phyloP scores from a whole-genome alignment of 2,329 filamentous ascomycete species.

The Coniella lustricola region DNA sequence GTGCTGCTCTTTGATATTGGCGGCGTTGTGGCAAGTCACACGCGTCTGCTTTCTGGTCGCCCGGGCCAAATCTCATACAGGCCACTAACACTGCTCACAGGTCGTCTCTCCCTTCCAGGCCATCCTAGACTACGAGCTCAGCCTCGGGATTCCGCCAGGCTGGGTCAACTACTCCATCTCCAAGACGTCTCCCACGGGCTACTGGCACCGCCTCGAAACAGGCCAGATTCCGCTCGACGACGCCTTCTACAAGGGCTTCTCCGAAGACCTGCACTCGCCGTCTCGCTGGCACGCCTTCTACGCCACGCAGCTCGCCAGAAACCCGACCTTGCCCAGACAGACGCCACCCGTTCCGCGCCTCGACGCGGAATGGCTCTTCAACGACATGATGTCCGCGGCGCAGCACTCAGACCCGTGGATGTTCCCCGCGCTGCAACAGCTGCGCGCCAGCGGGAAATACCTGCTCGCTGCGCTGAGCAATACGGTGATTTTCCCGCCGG shows the following conservation, averaged over 20 bases:
- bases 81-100: constrained; percentile 37
- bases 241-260: constrained; percentile 70
- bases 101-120: constrained; percentile 87
- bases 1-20: constrained; percentile 91
- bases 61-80: constrained; percentile 1
- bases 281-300: constrained; percentile 64
- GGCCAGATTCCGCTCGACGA: constrained; percentile 72
- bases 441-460: constrained; percentile 58
- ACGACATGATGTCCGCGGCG: constrained; percentile 79
- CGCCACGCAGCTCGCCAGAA: constrained; percentile 33
- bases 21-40: constrained; percentile 78
- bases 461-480: constrained; percentile 82
- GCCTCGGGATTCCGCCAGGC: constrained; percentile 69
- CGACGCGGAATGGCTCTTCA: constrained; percentile 74
- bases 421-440: constrained; percentile 68
- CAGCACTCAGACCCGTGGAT: constrained; percentile 75
- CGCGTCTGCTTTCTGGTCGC: background rate
- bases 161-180: constrained; percentile 92
- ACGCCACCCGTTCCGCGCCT: constrained; percentile 62
- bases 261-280: constrained; percentile 60
- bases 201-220: constrained; percentile 83
- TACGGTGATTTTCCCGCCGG: constrained; percentile 76
- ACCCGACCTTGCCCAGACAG: constrained; percentile 31
- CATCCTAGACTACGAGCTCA: constrained; percentile 82
- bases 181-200: constrained; percentile 66